Base-by-base conservation (phyloP, 2,329 filamentous ascomycete species). In the Sarocladium oryzae region DNA sequence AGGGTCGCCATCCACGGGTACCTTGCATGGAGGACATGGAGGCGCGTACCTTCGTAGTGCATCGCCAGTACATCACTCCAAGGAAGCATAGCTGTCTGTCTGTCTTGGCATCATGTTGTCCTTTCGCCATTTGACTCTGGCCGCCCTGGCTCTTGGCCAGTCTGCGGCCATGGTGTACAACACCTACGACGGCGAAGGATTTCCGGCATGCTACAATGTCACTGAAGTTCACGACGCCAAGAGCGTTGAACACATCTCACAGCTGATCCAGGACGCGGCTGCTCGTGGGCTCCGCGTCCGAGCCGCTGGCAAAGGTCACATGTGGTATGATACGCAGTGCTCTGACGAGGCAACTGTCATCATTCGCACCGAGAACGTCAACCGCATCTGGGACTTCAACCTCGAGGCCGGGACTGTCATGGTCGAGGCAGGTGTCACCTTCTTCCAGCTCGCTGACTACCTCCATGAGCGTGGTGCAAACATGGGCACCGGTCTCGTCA, bases 291-390 rank as follows among this genome's bases (percentile, higher is more conserved):
- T 67, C 11, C 69, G 69, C 2, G 66, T 77, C 23, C 69, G 74
- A 41, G 74, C 74, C 10, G 71, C 67, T 3, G 75, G 72, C 2
- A 76, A 76, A 56, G 74, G 72, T 2, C 74, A 77, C 57, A 75
- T 74, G 67, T 75, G 74, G 73, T 77, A 77, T 58, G 73, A 78
- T 56, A 77, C 75, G 28, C 75, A 76, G 67, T 78, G 74, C 62
- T 70, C 70, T 38, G 74, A 77, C 59, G 65, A 74, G 53, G 58
- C 61, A 40, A 78, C 74, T 2, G 61, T 76, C 56, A 72, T 78
- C 57, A 63, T 77, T 36, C 71, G 70, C 56, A 74, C 71, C 18
- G 72, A 73, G 54, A 56, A 64, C 43, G 66, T 75, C 51, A 73
- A 71, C 55, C 53, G 53, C 20, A 77, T 78, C 57, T 69, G 60